A percentile compares a stretch with the other conserved stretches of the same genome.
These are phyloP conservation scores for Aschersonia sp. DNA, from an alignment of 2,329 filamentous ascomycete species.

Conservation along the genomic window DNA sequence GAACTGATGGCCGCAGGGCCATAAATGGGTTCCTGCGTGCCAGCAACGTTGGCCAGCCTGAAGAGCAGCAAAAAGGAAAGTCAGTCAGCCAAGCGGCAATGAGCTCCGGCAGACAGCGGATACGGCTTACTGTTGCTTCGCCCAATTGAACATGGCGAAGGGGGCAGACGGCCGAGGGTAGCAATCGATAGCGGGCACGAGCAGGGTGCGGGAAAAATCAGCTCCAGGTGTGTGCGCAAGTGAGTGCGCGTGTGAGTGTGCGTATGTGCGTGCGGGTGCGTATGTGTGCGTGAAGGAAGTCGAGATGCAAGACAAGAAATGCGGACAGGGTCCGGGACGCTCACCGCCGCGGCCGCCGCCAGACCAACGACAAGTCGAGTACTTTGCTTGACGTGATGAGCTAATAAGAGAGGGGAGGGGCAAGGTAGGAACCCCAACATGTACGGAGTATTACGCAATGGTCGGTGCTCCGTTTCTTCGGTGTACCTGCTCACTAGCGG, in stretches of 20 bases:
- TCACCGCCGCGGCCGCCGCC: background rate
- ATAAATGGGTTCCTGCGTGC: slow-evolving; percentile 93
- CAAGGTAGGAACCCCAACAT: background rate
- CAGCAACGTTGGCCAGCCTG: slow-evolving; percentile 67
- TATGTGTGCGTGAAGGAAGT: background rate
- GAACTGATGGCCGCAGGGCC: slow-evolving; percentile 77
- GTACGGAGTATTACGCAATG: too few relatives aligned
- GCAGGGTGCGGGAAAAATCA: background rate
- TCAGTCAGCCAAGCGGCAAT: slow-evolving; percentile 2
- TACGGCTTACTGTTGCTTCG: slow-evolving; percentile 68
- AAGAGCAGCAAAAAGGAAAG: slow-evolving; percentile 5
- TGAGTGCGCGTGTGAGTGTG: background rate
- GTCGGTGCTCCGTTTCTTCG: too few relatives aligned
- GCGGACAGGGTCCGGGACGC: background rate
- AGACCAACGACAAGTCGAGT: background rate
- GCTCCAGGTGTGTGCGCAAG: background rate
- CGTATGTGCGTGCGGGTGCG: background rate
- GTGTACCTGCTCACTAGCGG: background rate
- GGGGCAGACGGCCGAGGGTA: background rate
- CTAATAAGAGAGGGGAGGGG: background rate
- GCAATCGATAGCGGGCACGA: background rate
- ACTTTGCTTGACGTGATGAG: background rate
- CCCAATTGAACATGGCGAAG: slow-evolving; percentile 76
- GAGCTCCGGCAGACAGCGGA: background rate
- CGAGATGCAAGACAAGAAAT: background rate